Evolutionary conservation across 352 stramenopile genomes (phyloP).

Genomic region (Globisporangium recalcitrans): DNA sequence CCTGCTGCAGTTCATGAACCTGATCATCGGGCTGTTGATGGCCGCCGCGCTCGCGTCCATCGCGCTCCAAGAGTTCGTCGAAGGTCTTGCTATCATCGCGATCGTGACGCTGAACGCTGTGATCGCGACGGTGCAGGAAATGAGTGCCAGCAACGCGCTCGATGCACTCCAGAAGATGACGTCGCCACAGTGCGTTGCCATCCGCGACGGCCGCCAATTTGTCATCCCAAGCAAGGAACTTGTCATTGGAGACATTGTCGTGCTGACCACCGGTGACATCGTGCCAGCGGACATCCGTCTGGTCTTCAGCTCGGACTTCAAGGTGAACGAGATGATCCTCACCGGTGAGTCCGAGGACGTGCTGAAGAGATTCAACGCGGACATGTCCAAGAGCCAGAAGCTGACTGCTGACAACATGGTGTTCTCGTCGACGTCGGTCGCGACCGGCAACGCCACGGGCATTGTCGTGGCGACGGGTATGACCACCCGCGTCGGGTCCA

Average conservation of each 20-base stretch:
- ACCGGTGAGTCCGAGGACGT: constrained; percentile 90
- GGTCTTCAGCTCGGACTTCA: constrained; percentile 71
- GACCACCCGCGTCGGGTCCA: constrained; percentile 55
- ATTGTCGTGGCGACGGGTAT: constrained; percentile 66
- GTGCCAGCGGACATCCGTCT: constrained; percentile 90
- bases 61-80: constrained; percentile 45
- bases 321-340: constrained; percentile 93
- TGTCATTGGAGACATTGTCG: constrained; percentile 72
- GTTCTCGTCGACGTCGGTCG: constrained; percentile 87
- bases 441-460: constrained; percentile 49
- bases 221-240: constrained; percentile 57
- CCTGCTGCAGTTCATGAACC: constrained; percentile 69
- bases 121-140: constrained; percentile 64
- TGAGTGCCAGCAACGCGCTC: constrained; percentile 62
- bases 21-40: constrained; percentile 70
- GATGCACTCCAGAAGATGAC: constrained; percentile 72
- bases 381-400: constrained; percentile 43
- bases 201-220: constrained; percentile 43
- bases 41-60: constrained; percentile 58
- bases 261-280: constrained; percentile 90
- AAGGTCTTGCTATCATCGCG: constrained; percentile 62
- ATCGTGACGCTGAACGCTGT: constrained; percentile 49
- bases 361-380: constrained; percentile 56
- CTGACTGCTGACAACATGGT: constrained; percentile 85
- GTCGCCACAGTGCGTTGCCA: constrained; percentile 51